Evolutionary conservation across 177 flowering plant genomes (phyloP), one percentile per base, ranked within the genome.

Genomic region (Vitis hybrid): DNA sequence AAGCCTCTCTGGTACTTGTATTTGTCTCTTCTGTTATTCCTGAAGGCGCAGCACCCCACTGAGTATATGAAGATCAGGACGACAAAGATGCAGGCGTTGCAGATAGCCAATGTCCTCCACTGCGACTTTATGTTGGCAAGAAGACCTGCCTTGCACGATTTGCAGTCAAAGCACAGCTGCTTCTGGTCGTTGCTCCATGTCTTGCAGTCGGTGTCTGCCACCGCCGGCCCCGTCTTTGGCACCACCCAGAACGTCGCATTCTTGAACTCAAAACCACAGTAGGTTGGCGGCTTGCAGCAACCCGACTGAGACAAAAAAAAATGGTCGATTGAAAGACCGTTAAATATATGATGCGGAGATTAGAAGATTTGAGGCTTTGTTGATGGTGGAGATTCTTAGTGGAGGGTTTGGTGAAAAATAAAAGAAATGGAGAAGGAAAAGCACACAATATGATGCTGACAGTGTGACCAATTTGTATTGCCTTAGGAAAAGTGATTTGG

Each of bases 271-370:
- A 81, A 84, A 1, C 84, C 84, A 56, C 98, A 94, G 57, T 64
- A 69, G 1, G 63, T 27, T 41, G 98, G 94, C 14, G 97, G 98
- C 82, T 87, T 89, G 87, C 98, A 94, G 76, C 98, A 94, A 12
- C 98, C 93, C 0, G 92, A 84, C 97, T 93, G 84, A 46, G n/a
- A 41, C 13, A 21, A 35, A 46, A 66, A 35, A 15, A 60, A 30
- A 27, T 30, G 9, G n/a, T 3, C 11, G 9, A 12, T 27, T 27
- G 30, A 27, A 27, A 27, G 4, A 27, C 30, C 30, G 30, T 27
- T 27, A 24, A 24, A 24, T 24, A 24, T 24, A 24, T 24, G 27
- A 24, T 24, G 27, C 0, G 27, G 27, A 24, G 27, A 24, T 24
- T 24, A 24, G 27, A 24, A 24, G 27, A 24, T 24, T 24, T 24